Percentiles rank a stretch among this genome's conserved stretches.
Evolutionary conservation across 805 yeast genomes (phyloP).

Genomic region (Monosporozyma siamensis): DNA sequence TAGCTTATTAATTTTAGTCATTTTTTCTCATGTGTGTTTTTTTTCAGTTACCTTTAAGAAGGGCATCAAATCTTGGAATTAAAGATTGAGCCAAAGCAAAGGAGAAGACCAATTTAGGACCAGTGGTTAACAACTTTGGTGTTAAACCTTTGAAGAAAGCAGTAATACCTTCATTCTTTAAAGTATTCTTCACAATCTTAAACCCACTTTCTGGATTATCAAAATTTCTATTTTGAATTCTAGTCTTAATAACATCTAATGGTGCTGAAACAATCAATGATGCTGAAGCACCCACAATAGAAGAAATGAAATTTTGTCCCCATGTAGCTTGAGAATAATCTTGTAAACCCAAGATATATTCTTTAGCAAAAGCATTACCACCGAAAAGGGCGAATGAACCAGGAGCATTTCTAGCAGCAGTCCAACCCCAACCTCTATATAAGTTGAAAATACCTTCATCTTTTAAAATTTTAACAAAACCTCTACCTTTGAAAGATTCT

Average conservation of each 20-base stretch:
- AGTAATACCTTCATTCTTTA: constrained; percentile 78
- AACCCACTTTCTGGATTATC: constrained; percentile 93
- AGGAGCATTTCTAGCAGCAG: constrained; percentile 98
- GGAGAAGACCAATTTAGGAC: constrained; percentile 96
- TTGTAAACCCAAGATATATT: constrained; percentile 73
- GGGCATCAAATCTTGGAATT: constrained; percentile 88
- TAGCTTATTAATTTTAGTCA: neutral
- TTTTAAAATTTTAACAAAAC: constrained; percentile 70
- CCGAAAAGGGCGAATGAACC: constrained; percentile 97
- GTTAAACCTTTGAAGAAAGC: constrained; percentile 95
- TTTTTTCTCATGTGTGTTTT: too few species aligned
- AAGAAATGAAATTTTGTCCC: constrained; percentile 89
- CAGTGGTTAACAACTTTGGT: constrained; percentile 93
- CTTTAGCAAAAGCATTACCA: constrained; percentile 98
- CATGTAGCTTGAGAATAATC: constrained; percentile 92
- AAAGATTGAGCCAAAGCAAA: constrained; percentile 95
- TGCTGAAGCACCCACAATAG: constrained; percentile 94
- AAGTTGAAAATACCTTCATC: constrained; percentile 86
- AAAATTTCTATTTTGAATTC: constrained; percentile 94
- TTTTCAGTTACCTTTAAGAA: constrained; percentile 31
- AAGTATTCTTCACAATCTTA: constrained; percentile 86
- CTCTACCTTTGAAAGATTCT: constrained; percentile 98
- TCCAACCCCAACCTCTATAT: constrained; percentile 99
- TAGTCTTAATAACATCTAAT: constrained; percentile 93
- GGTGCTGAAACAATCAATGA: constrained; percentile 97